Conservation (phyloP, 2,329 filamentous ascomycete genomes). For the Ophiostoma quercus region DNA sequence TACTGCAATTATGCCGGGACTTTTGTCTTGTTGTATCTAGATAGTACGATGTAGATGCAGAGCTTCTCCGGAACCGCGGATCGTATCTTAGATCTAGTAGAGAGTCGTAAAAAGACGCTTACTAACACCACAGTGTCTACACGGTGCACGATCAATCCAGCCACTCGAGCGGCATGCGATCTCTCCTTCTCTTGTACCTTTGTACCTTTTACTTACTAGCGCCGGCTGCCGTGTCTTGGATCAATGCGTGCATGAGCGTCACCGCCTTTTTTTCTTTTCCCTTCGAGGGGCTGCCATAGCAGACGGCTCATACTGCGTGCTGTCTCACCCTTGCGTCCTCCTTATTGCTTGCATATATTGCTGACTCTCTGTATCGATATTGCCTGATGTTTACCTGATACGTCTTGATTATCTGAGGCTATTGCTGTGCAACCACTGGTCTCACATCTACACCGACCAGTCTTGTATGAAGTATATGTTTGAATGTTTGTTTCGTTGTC, state of each 20-base stretch:
- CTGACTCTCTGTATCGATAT: background rate
- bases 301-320: too few relatives aligned
- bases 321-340: conserved; percentile 4
- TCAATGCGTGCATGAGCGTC: background rate
- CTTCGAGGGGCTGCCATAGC: too few relatives aligned
- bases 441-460: background rate
- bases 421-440: background rate
- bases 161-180: too few relatives aligned
- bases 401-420: background rate
- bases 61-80: too few relatives aligned
- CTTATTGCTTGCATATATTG: background rate
- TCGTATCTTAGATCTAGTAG: too few relatives aligned
- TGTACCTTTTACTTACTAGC: background rate
- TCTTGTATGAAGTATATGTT: background rate
- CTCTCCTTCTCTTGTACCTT: too few relatives aligned
- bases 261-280: conserved; percentile 16
- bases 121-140: too few relatives aligned
- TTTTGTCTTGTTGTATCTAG: background rate
- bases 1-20: background rate
- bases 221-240: background rate
- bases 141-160: background rate
- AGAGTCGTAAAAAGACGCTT: too few relatives aligned
- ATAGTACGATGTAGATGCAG: too few relatives aligned
- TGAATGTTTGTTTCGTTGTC: background rate
- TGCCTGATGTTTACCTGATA: background rate